Evolutionary conservation across 2,329 filamentous ascomycete species (phyloP), one percentile per base, ranked within the genome.

Genomic region (Fusarium sp.): DNA sequence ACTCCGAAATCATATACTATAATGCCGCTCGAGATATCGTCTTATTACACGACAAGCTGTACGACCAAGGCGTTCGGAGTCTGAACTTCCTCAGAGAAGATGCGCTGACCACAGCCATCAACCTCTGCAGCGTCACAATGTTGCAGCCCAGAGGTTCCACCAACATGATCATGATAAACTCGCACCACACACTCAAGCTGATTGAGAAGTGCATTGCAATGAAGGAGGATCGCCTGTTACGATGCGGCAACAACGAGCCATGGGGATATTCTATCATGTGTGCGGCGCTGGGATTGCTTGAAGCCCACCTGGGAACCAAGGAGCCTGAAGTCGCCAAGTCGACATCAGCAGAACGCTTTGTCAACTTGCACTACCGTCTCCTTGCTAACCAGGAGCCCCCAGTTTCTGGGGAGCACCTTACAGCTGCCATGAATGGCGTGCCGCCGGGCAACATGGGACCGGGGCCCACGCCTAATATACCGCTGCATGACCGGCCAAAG

Each of bases 201-300:
- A 86, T 91, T 17, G 88, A 90, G 77, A 89, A 88, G 78, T 90
- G 89, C 69, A 85, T 91, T 42, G 81, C 82, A 52, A 88, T 91
- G 84, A 90, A 90, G 78, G 89, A 90, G 75, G 89, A 91, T 73
- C 86, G 88, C 3, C 85, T 91, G 13, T 79, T 91, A 30, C 84
- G 89, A n/a, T 90, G 88, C 70, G 89, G 89, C 22, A 90, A 90
- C 81, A 89, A 90, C 75, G 89, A 91, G 77, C 89, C 89, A 0
- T 91, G 89, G 89, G 88, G 88, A 24, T 90, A 90, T 79, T 89
- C 87, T 62, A 90, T 90, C 78, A 89, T 91, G 87, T 91, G 89
- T 73, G 88, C 89, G 7, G 88, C 89, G 2, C 83, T 87, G 32
- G 89, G 89, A 7, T 83, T 91, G 15, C 82, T 91, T 30, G 88